Evolutionary conservation across 2,329 filamentous ascomycete genomes (phyloP), one percentile per base, ranked within the genome.

Genomic region (Epicoccum nigrum): DNA sequence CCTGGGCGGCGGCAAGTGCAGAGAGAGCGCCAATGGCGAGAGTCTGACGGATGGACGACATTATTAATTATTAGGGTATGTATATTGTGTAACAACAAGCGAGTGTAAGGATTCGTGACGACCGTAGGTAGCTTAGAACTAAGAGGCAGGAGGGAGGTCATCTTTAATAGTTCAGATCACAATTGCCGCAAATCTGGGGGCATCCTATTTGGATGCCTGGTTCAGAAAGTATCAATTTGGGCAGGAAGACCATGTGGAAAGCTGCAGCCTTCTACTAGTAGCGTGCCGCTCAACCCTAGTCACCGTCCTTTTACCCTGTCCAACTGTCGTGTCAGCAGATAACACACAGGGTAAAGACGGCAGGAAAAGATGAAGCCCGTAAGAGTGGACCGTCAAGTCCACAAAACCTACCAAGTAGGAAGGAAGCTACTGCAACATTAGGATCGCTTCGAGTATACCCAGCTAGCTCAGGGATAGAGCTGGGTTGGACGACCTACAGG

Each of bases 1-100:
- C 38, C 64, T 75, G 72, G 43, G 65, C 72, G 45, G 60, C 54
- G 44, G 62, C 62, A 59, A 62, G 52, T 40, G 58, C 57, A 38
- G 60, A 50, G 52, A 66, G 45, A 49, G 59, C 58, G 56, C 57
- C 60, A 49, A 60, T 51, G 52, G 55, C 52, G 48, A 65, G 49
- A 45, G 54, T 41, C 51, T 56, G 62, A 53, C 62, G 56, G 42
- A 59, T 61, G 45, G 59, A 62, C 50, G 59, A 62, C 58, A 65
- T 63, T 60, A 66, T 67, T 60, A 60, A 56, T 19, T 34, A 59
- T 64, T 62, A 63, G 57, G 46, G 51, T 59, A 31, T 53, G 55
- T 58, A 45, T 51, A 52, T 48, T 45, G 16, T 45, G 39, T 53
- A 39, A 42, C 55, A 56, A 58, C 58, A 60, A 62, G 51, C 42